Base-by-base conservation (phyloP, 306 rosid genomes). In the Casuarina cunninghamiana region DNA sequence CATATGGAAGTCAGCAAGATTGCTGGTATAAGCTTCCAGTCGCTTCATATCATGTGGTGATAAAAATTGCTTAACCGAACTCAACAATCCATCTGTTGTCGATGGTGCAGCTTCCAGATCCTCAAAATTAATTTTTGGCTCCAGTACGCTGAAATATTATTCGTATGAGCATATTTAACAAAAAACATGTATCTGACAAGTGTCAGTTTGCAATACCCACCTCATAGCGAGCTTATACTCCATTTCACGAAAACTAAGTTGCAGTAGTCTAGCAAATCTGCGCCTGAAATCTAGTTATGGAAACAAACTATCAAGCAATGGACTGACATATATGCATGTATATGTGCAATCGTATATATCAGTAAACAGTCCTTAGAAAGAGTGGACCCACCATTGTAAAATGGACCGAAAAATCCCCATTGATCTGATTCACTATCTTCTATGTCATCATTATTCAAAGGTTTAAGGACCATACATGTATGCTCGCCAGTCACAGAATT, bases 1-100 rank as follows among this genome's bases (percentile, higher is more conserved):
- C 97, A 88, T 77, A 81, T 85, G 96, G 68, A 89, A 92, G 86
- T 93, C 98, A 60, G 86, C 91, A 73, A 87, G 96, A 82, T 87
- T 86, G 88, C 84, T 81, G 57, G 92, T 85, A 86, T 95, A 92
- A 71, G 97, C 98, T 80, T 93, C 97, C 60, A 95, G 83, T 54
- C 96, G 92, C 93, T 92, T 91, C 97, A 95, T 86, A 86, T 95
- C 97, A 84, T 91, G 91, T 62, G 92, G 88, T 8, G 97, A 89
- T 49, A 92, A 76, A 63, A 89, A 49, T 68, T 85, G 87, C 53
- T 80, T 87, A 77, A 89, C 83, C 6, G 98, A 83, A 71, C 78
- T 86, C 80, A 90, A 75, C 73, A 58, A 69, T 73, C 85, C 88
- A 74, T 75, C 91, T n/a, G 75, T 51, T 1, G 80, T n/a, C 46